Conservation (phyloP, 371 early-diverging fungal species). For the Saksenaea oblongispora region DNA sequence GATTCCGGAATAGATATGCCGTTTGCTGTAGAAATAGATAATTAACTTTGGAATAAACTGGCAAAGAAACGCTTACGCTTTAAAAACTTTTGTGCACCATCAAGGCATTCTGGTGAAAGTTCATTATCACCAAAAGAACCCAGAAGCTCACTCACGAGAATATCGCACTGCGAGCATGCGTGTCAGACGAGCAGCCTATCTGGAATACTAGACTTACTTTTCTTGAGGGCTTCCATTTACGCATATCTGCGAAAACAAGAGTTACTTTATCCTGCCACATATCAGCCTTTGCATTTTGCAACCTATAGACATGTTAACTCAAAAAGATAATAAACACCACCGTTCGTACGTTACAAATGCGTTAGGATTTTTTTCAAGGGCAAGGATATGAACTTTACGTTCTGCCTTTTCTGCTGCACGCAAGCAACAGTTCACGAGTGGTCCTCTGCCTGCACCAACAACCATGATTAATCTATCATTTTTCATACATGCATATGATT, state of each 20-base stretch:
- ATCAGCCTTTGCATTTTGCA: conserved; percentile 72
- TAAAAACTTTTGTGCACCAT: conserved; percentile 85
- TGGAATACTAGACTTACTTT: conserved; percentile 44
- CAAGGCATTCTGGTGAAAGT: conserved; percentile 95
- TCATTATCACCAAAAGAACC: conserved; percentile 98
- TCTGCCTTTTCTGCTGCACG: conserved; percentile 72
- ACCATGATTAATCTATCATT: conserved; percentile 81
- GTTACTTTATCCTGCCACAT: conserved; percentile 84
- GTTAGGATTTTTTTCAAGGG: conserved; percentile 95
- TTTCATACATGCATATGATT: conserved; percentile 47
- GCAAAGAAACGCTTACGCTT: conserved; percentile 51
- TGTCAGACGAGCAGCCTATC: neutral
- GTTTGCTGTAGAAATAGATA: conserved; percentile 33
- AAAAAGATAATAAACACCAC: neutral
- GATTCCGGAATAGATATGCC: conserved; percentile 91
- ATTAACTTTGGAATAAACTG: neutral
- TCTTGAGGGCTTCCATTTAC: conserved; percentile 78
- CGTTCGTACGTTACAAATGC: conserved; percentile 81
- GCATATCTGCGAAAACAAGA: conserved; percentile 90
- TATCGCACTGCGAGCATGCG: conserved; percentile 66
- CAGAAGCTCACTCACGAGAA: conserved; percentile 88
- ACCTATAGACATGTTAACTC: conserved; percentile 34
- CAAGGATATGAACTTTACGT: conserved; percentile 71
- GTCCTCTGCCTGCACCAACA: conserved; percentile 81
- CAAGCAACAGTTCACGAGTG: conserved; percentile 83